Evolutionary conservation across 805 yeast genomes (phyloP), one percentile per base, ranked within the genome.

Genomic region (Vanderwaltozyma tropicalis): DNA sequence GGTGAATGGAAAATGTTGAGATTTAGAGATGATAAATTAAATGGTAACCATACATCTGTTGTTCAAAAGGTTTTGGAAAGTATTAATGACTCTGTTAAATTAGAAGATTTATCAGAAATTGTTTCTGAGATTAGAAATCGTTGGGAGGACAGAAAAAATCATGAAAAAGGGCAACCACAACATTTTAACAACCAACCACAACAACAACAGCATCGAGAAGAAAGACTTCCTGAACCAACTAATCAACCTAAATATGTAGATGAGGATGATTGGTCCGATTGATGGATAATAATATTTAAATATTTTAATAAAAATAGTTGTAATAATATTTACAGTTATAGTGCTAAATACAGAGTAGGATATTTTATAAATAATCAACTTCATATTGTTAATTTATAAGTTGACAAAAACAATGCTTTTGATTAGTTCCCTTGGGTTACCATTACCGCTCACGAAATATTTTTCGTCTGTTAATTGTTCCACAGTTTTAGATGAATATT

Each of bases 21-120:
- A 42, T 92, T 89, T 59, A 71, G 99, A 55, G 95, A 92, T 62
- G 99, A 92, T 60, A 92, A 92, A 55, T 61, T 72, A 14, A 80
- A 83, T 53, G 97, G 94, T 8, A 92, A 92, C 58, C 95, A 86
- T 58, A 60, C 77, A 13, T 67, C 77, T 11, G 87, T 84, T 18
- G 95, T 88, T 5, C 76, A 76, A 42, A 89, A 82, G 53, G 87
- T 92, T 25, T 62, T 89, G 32, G 76, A 78, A 45, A 80, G 94
- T 53, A 92, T 92, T 29, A 75, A 77, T 43, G 97, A 89, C 58
- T 80, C 89, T 1, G 95, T 92, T 2, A 69, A 76, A 14, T 76
- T 81, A 46, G 82, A 85, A 40, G 95, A 89, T 44, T 63, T 94
- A 31, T 63, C 73, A 4, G 73, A 63, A 13, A 64, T 77, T 1